Conservation (phyloP, 1,139 yeast genomes). For the Yamadazyma blattariae region DNA sequence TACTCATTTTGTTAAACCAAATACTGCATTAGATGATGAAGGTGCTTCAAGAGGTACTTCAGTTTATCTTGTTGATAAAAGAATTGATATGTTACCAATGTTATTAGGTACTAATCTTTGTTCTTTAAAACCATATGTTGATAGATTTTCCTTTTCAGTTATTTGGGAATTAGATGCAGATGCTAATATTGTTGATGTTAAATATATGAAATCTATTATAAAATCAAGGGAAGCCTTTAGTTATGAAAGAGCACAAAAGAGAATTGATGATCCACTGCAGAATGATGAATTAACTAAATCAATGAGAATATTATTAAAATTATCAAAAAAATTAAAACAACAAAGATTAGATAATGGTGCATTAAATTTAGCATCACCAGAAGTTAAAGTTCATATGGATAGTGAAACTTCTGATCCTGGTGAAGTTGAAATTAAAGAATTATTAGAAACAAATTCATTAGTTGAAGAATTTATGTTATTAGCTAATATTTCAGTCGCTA, state of each 20-base stretch:
- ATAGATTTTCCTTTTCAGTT: slow-evolving; percentile 92
- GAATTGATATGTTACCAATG: slow-evolving; percentile 98
- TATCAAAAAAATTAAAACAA: slow-evolving; percentile 83
- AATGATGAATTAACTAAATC: slow-evolving; percentile 85
- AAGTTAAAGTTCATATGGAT: slow-evolving; percentile 95
- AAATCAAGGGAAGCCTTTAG: slow-evolving; percentile 93
- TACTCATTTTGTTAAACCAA: slow-evolving; percentile 92
- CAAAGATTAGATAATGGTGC: slow-evolving; percentile 94
- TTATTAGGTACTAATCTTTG: slow-evolving; percentile 93
- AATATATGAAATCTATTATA: slow-evolving; percentile 85
- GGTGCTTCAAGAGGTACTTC: slow-evolving; percentile 98
- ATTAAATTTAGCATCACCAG: slow-evolving; percentile 93
- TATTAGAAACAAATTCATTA: slow-evolving; percentile 86
- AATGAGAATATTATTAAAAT: slow-evolving; percentile 73
- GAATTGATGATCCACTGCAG: slow-evolving; percentile 79
- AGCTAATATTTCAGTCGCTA: slow-evolving; percentile 94
- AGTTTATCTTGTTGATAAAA: slow-evolving; percentile 94
- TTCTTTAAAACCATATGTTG: slow-evolving; percentile 92
- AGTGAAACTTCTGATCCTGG: slow-evolving; percentile 96
- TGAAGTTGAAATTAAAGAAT: slow-evolving; percentile 87
- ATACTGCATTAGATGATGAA: slow-evolving; percentile 88
- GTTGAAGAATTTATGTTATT: slow-evolving; percentile 98
- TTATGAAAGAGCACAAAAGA: slow-evolving; percentile 86
- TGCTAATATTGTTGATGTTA: slow-evolving; percentile 81
- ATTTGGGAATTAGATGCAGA: slow-evolving; percentile 90